These are phyloP conservation scores for Cunninghamia lanceolata DNA, from an alignment of 75 land plant species.

Conservation along the genomic window DNA sequence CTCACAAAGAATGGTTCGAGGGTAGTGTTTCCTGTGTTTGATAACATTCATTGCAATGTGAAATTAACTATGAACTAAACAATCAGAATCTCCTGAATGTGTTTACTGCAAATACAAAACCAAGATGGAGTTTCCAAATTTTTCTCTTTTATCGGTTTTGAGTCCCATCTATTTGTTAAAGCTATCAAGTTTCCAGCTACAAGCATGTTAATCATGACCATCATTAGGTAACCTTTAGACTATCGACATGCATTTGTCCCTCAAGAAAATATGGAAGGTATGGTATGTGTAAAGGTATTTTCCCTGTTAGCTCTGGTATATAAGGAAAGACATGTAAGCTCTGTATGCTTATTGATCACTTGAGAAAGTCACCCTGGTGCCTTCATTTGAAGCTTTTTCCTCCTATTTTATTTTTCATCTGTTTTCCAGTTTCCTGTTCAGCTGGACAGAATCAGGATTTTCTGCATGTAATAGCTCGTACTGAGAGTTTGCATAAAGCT, in stretches of 20 bases:
- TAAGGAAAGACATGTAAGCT: background rate
- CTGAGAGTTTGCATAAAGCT: background rate
- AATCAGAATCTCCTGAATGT: background rate
- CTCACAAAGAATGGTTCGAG: background rate
- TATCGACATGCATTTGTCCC: too few relatives aligned
- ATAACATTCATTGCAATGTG: background rate
- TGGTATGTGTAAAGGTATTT: too few relatives aligned
- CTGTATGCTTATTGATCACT: background rate
- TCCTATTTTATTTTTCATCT: background rate
- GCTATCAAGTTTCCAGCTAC: background rate
- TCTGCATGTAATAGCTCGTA: background rate
- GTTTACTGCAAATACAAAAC: too few relatives aligned
- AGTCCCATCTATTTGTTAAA: background rate
- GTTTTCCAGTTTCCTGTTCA: background rate
- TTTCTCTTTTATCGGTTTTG: background rate
- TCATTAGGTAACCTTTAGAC: background rate
- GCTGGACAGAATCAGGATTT: background rate
- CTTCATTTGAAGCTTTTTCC: background rate
- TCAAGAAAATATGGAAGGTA: too few relatives aligned
- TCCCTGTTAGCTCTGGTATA: background rate
- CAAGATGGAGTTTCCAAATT: background rate
- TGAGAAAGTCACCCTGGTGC: background rate
- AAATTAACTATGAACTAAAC: background rate
- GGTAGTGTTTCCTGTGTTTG: background rate
- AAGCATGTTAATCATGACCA: background rate